Evolutionary conservation across 2,329 filamentous ascomycete species (phyloP), one percentile per base, ranked within the genome.

Genomic region (Fusarium redolens): DNA sequence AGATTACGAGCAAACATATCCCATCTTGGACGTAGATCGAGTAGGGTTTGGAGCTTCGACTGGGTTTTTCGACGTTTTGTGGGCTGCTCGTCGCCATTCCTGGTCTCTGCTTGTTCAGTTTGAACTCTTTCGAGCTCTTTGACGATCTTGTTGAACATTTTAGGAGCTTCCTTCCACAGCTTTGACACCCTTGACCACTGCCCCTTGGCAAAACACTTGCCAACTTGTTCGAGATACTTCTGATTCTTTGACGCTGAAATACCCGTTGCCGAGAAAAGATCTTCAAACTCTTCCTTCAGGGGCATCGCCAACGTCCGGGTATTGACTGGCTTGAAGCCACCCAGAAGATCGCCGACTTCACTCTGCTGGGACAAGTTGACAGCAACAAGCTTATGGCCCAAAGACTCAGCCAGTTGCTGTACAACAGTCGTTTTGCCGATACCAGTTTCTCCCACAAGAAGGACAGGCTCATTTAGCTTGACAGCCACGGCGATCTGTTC

Each of bases 351-450:
- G n/a, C 95, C 93, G 44, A 93, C 95, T 82, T 99, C 97, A 78
- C 95, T 98, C 81, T 99, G 97, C 80, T 99, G 97, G 0, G 96
- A 99, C 79, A 99, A 82, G 79, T 99, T 99, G 79, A 99, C 95
- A 5, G 95, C 94, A 0, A 95, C 93, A 17, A 99, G 88, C 77
- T 94, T 97, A 79, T 95, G 93, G 3, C 95, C 94, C 33, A 98
- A 87, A 7, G 92, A 89, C 65, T 93, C 91, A 1, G 96, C 95
- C 62, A 99, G 86, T 79, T 98, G 95, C 81, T 99, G 96, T 18
- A 99, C 92, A 31, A 96, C 93, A 1, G 96, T 97, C 1, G 96
- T 99, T 83, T 99, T 99, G 77, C 96, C 96, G 56, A 97, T 98
- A 85, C 96, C 96, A 12, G 96, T 99, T 84, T 99, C 96, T 79